A percentile compares a stretch with the other conserved stretches of the same genome.
Evolutionary conservation across 345 rosid genomes (phyloP).

Genomic region (Draba incana): DNA sequence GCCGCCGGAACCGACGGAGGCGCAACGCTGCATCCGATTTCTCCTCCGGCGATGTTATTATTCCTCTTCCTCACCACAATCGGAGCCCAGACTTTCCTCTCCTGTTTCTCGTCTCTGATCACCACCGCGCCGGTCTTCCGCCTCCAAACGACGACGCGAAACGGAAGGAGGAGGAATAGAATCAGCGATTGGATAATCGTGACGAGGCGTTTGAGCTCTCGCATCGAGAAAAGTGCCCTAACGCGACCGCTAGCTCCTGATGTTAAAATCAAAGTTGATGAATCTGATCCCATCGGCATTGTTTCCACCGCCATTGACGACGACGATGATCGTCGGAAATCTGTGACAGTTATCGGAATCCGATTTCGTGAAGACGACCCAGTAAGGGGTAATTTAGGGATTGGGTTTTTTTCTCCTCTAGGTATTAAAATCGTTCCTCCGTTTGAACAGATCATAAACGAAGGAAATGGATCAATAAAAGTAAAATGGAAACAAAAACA

Average conservation of each 20-base stretch:
- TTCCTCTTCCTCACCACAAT: slow-evolving; percentile 59
- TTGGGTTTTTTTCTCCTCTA: slow-evolving; percentile 22
- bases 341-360: background rate
- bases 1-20: slow-evolving; percentile 28
- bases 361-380: slow-evolving; percentile 2
- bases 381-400: slow-evolving; percentile 8
- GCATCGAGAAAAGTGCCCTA: slow-evolving; percentile 61
- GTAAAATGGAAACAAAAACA: background rate
- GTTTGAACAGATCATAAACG: slow-evolving; percentile 45
- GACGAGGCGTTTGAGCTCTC: slow-evolving; percentile 51
- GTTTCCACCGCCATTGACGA: slow-evolving; percentile 51
- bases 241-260: slow-evolving; percentile 90
- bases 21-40: slow-evolving; percentile 16
- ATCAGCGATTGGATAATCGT: slow-evolving; percentile 51
- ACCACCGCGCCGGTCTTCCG: slow-evolving; percentile 36
- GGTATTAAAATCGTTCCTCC: slow-evolving; percentile 31
- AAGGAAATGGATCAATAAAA: slow-evolving; percentile 31
- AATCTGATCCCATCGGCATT: slow-evolving; percentile 37
- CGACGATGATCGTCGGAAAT: slow-evolving; percentile 21
- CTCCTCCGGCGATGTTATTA: background rate
- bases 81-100: slow-evolving; percentile 42
- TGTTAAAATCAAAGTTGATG: slow-evolving; percentile 62
- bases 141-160: slow-evolving; percentile 47
- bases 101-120: slow-evolving; percentile 51
- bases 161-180: slow-evolving; percentile 59